Percentiles rank a stretch among this genome's conserved stretches.
phyloP scores from a whole-genome alignment of 805 yeast species.

The Scheffersomyces stipitis region DNA sequence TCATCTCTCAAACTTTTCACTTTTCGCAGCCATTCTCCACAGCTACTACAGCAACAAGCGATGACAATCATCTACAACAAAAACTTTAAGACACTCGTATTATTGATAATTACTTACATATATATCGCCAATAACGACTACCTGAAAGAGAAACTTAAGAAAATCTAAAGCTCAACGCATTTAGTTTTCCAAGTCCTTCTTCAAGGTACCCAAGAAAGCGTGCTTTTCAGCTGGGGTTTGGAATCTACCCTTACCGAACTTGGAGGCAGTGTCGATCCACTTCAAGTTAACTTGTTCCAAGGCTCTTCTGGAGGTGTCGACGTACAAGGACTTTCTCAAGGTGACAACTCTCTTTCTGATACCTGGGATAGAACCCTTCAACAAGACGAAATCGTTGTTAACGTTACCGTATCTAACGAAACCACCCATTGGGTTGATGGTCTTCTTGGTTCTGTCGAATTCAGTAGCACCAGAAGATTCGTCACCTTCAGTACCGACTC shows the following conservation, averaged over 20 bases:
- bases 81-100: too few species aligned
- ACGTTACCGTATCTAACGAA: slow-evolving; percentile 99
- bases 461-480: slow-evolving; percentile 94
- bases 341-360: slow-evolving; percentile 99
- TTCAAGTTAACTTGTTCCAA: slow-evolving; percentile 93
- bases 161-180: not conserved
- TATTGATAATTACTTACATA: too few species aligned
- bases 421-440: slow-evolving; percentile 99
- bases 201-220: slow-evolving; percentile 99
- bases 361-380: slow-evolving; percentile 99
- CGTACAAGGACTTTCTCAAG: slow-evolving; percentile 97
- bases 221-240: slow-evolving; percentile 99
- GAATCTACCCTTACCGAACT: slow-evolving; percentile 99
- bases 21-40: too few species aligned
- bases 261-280: slow-evolving; percentile 99
- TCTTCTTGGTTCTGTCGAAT: slow-evolving; percentile 99
- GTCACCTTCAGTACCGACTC: slow-evolving; percentile 96
- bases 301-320: slow-evolving; percentile 97
- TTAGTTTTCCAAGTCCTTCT: slow-evolving; percentile 81
- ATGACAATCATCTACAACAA: too few species aligned
- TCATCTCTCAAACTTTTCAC: too few species aligned
- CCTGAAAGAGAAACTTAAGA: not conserved
- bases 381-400: slow-evolving; percentile 94
- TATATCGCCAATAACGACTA: too few species aligned
- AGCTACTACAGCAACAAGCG: too few species aligned